phyloP scores from a whole-genome alignment of 2,329 filamentous ascomycete species.

The Emergomyces africanus region DNA sequence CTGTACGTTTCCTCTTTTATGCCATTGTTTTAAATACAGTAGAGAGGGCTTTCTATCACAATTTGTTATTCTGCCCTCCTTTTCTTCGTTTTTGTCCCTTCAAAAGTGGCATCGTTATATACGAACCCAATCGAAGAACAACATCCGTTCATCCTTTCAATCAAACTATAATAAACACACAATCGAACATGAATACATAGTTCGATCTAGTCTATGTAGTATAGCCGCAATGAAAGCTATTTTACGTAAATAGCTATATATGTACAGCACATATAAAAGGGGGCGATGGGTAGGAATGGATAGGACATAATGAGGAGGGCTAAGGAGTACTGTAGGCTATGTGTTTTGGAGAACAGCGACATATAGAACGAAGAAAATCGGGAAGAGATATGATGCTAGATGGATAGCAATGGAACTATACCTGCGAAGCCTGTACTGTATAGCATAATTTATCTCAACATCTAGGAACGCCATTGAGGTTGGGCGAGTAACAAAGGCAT shows the following conservation, averaged over 20 bases:
- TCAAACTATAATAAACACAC: background rate
- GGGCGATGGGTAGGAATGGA: background rate
- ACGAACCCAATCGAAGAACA: background rate
- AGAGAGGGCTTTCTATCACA: background rate
- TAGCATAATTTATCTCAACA: background rate
- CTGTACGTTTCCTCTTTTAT: background rate
- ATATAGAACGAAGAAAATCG: background rate
- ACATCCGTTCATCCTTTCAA: background rate
- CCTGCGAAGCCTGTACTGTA: background rate
- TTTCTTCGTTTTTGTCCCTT: background rate
- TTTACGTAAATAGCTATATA: background rate
- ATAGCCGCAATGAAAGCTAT: background rate
- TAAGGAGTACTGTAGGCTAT: background rate
- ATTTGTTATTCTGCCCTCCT: background rate
- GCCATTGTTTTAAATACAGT: background rate
- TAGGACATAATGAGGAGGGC: background rate
- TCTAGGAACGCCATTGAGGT: background rate
- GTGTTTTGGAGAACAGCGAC: background rate
- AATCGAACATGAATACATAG: background rate
- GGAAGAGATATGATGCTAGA: background rate
- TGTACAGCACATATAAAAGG: background rate
- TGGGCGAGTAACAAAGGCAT: background rate
- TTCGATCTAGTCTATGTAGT: background rate
- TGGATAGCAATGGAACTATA: background rate
- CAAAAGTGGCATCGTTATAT: background rate